phyloP scores from a whole-genome alignment of 495 filamentous ascomycete species.

The Penicillium antarcticum region DNA sequence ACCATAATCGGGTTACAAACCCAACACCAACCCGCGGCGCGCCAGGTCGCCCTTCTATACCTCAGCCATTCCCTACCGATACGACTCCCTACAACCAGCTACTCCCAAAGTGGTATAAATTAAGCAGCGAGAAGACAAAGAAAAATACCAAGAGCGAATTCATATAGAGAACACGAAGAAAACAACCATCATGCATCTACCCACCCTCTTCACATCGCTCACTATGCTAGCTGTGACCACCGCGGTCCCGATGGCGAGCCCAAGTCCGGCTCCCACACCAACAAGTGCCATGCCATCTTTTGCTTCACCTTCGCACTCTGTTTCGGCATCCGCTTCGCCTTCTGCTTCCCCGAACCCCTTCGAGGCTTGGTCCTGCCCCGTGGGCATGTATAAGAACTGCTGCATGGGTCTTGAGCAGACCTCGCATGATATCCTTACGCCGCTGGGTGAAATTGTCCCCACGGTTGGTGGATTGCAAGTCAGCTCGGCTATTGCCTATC shows the following conservation, averaged over 20 bases:
- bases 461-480: constrained; percentile 20
- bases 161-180: not conserved
- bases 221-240: constrained; percentile 10
- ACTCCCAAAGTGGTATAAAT: not conserved
- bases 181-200: constrained; percentile 10
- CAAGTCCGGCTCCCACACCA: constrained; percentile 5
- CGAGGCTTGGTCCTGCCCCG: constrained; percentile 21
- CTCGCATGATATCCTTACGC: constrained; percentile 12
- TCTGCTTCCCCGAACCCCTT: constrained; percentile 2
- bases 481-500: constrained; percentile 22
- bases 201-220: constrained; percentile 3
- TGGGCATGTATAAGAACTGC: constrained; percentile 26
- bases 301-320: not conserved
- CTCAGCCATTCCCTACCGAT: not conserved
- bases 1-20: not conserved
- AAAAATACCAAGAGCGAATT: not conserved
- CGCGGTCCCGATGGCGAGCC: constrained; percentile 6
- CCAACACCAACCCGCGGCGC: not conserved
- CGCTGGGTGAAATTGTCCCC: constrained; percentile 24
- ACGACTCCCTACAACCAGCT: not conserved
- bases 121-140: not conserved
- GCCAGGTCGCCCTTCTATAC: not conserved
- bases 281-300: not conserved
- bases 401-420: constrained; percentile 25
- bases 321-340: not conserved